These are phyloP conservation scores for Trichomonas gallinae DNA, from an alignment of 208 protist genomes.

Conservation along the genomic window DNA sequence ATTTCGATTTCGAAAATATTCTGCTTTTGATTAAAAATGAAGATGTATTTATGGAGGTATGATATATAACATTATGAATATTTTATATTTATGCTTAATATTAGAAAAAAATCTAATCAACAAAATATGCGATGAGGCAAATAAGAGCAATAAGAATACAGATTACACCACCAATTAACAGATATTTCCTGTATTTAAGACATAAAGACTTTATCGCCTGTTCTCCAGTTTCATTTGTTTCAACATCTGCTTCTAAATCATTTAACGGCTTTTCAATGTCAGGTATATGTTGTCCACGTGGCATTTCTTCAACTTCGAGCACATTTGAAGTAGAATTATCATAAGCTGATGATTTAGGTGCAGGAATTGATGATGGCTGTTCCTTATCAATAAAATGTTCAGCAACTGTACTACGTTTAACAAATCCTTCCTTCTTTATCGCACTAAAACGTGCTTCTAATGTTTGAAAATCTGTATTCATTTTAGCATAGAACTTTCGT, in stretches of 20 bases:
- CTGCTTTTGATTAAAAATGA: too few species aligned
- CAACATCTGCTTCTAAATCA: not conserved
- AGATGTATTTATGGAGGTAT: too few species aligned
- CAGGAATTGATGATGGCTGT: not conserved
- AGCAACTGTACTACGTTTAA: not conserved
- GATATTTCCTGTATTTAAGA: not conserved
- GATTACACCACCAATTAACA: not conserved
- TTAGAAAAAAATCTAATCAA: too few species aligned
- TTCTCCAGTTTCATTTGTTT: not conserved
- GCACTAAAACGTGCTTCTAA: not conserved
- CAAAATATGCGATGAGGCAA: too few species aligned
- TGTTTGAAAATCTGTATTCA: not conserved
- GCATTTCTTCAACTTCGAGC: not conserved
- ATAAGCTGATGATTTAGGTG: not conserved
- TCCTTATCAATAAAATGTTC: not conserved
- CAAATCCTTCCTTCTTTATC: not conserved
- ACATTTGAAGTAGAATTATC: not conserved
- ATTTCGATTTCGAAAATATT: too few species aligned
- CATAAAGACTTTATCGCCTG: not conserved
- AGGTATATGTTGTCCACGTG: not conserved
- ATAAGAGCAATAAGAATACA: not conserved
- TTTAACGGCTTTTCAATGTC: not conserved
- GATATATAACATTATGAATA: too few species aligned
- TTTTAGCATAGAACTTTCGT: not conserved
- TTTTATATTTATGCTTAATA: too few species aligned